Percentiles rank a stretch among this genome's conserved stretches.
These are phyloP conservation scores for Pestalotiopsis sp. DNA, from an alignment of 2,329 filamentous ascomycete species.

Conservation along the genomic window DNA sequence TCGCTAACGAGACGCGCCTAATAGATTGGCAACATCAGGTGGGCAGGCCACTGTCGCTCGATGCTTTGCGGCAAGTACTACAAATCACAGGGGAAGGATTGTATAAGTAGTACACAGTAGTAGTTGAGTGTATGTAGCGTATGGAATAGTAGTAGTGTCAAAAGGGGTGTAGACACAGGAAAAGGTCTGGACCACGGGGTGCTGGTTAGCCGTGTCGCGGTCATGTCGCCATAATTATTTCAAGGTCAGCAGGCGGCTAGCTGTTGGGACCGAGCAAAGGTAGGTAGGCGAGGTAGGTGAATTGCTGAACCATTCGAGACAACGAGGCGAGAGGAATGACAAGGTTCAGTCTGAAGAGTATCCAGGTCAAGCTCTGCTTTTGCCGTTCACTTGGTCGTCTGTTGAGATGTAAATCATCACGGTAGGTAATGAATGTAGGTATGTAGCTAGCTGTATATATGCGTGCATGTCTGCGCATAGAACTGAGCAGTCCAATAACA, in stretches of 20 bases:
- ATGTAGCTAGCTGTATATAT: neutral
- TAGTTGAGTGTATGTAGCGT: neutral
- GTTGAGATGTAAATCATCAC: neutral
- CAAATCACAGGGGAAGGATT: neutral
- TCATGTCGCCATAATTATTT: constrained; percentile 5
- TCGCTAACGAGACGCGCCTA: constrained; percentile 8
- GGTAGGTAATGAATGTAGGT: neutral
- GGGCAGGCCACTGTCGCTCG: neutral
- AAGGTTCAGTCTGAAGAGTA: neutral
- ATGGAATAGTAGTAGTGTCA: neutral
- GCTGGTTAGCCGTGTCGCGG: neutral
- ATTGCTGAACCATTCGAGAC: constrained; percentile 1
- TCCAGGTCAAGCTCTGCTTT: neutral
- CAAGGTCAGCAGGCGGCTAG: constrained; percentile 8
- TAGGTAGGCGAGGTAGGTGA: neutral
- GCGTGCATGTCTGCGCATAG: neutral
- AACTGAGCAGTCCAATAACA: neutral
- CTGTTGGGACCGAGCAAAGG: constrained; percentile 1
- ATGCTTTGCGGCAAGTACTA: neutral
- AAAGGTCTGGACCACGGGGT: neutral
- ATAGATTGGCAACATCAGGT: constrained; percentile 11
- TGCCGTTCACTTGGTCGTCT: neutral
- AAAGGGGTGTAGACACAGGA: neutral
- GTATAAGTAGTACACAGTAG: neutral
- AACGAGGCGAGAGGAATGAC: constrained; percentile 2